Evolutionary conservation across 228 moss, liverwort and hornwort species (phyloP).

Genomic region (Sphagnum fallax): DNA sequence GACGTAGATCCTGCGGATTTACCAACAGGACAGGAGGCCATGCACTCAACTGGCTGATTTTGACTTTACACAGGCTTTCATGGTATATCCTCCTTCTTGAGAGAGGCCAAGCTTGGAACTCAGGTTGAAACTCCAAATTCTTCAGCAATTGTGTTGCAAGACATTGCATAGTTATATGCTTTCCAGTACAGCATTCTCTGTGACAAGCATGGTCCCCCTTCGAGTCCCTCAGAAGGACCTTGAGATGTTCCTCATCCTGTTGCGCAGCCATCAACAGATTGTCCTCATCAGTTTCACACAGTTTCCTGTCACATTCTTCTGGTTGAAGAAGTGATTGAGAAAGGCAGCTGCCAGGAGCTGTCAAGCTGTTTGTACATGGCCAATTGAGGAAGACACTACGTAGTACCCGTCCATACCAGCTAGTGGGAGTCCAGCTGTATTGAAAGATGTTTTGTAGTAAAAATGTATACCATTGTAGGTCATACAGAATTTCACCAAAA

Average conservation of each 20-base stretch:
- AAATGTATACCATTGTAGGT: slow-evolving; percentile 4
- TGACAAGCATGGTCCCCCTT: not conserved
- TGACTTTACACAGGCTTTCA: not conserved
- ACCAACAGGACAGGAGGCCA: not conserved
- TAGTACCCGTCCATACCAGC: not conserved
- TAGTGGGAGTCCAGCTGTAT: too few species aligned
- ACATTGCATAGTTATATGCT: not conserved
- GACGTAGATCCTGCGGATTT: not conserved
- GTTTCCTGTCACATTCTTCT: not conserved
- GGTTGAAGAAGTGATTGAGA: too few species aligned
- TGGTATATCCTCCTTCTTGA: not conserved
- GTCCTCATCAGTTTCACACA: not conserved
- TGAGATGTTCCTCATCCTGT: slow-evolving; percentile 6
- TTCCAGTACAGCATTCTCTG: not conserved
- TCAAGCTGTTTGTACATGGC: not conserved
- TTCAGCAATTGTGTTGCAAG: slow-evolving; percentile 11
- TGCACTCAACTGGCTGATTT: not conserved
- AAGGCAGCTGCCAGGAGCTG: too few species aligned
- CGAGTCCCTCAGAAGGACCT: slow-evolving; percentile 7
- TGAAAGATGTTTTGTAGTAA: too few species aligned
- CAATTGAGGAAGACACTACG: not conserved
- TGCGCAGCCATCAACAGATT: slow-evolving; percentile 6
- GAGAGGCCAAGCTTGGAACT: not conserved
- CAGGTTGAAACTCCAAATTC: not conserved
- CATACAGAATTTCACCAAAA: slow-evolving; percentile 4